Conservation (phyloP, 139 green algal species). For the Coccomyxa sp. region DNA sequence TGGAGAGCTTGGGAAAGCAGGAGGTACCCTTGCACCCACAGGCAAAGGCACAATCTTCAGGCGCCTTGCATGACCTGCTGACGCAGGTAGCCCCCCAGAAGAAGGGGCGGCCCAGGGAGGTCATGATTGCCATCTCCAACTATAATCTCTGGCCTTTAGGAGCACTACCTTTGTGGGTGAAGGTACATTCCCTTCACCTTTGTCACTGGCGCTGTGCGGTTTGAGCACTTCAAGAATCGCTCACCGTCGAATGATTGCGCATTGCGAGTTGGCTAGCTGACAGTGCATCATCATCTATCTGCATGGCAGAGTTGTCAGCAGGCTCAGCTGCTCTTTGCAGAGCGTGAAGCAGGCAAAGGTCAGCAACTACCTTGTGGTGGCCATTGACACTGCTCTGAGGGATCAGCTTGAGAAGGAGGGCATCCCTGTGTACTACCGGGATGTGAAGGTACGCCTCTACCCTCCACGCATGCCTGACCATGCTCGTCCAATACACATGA, state of each 20-base stretch:
- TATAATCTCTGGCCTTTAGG: slow-evolving; percentile 64
- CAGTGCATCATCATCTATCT: neutral
- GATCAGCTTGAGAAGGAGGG: slow-evolving; percentile 25
- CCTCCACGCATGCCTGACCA: neutral
- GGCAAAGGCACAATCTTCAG: neutral
- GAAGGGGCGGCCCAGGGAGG: slow-evolving; percentile 46
- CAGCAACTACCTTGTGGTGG: slow-evolving; percentile 89
- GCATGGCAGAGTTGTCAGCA: neutral
- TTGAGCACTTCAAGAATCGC: neutral
- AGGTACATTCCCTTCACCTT: slow-evolving; percentile 19
- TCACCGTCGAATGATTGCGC: neutral
- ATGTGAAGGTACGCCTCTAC: slow-evolving; percentile 10
- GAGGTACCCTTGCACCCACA: neutral
- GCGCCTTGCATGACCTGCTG: neutral
- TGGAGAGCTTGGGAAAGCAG: neutral
- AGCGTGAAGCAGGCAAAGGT: slow-evolving; percentile 42
- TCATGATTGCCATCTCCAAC: slow-evolving; percentile 90
- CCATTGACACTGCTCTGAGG: slow-evolving; percentile 74
- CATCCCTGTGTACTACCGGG: slow-evolving; percentile 40
- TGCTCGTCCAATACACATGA: neutral
- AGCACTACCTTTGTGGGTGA: slow-evolving; percentile 63
- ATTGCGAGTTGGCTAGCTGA: neutral
- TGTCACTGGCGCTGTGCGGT: neutral
- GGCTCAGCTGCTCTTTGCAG: slow-evolving; percentile 10
- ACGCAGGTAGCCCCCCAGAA: neutral